Conservation (phyloP, 2,329 filamentous ascomycete species). For the Diaporthe citrichinensis region DNA sequence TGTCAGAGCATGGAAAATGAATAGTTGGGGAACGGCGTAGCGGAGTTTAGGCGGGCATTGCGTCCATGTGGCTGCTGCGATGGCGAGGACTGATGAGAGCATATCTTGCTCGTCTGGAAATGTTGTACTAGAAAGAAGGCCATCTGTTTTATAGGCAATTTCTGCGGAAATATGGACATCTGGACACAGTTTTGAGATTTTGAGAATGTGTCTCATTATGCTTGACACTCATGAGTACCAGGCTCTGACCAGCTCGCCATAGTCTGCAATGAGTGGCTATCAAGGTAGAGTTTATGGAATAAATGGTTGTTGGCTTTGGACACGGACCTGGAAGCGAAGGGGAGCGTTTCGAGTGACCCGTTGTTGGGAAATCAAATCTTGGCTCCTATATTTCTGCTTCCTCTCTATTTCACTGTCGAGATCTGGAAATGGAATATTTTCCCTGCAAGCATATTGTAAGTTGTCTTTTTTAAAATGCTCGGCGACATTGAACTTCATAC, state of each 20-base stretch:
- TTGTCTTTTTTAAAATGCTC: background rate
- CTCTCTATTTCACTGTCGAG: background rate
- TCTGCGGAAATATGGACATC: background rate
- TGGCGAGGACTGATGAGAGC: background rate
- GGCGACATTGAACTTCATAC: background rate
- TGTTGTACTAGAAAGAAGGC: background rate
- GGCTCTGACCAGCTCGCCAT: no score
- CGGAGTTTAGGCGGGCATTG: conserved; percentile 13
- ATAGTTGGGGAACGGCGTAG: conserved; percentile 7
- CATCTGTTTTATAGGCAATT: background rate
- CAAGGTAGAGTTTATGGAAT: background rate
- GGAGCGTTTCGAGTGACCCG: background rate
- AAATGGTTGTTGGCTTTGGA: background rate
- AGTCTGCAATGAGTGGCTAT: background rate
- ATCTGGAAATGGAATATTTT: background rate
- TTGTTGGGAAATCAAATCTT: background rate
- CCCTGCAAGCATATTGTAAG: background rate
- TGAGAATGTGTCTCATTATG: no score
- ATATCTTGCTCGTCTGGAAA: background rate
- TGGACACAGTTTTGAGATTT: background rate
- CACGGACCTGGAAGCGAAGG: background rate
- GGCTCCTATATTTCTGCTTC: no score
- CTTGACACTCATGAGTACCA: background rate
- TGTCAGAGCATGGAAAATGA: background rate
- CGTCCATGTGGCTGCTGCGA: background rate